Percentiles rank a stretch among this genome's conserved stretches.
Evolutionary conservation across 2,329 filamentous ascomycete species (phyloP).

Genomic region (Cladosporium sp.): DNA sequence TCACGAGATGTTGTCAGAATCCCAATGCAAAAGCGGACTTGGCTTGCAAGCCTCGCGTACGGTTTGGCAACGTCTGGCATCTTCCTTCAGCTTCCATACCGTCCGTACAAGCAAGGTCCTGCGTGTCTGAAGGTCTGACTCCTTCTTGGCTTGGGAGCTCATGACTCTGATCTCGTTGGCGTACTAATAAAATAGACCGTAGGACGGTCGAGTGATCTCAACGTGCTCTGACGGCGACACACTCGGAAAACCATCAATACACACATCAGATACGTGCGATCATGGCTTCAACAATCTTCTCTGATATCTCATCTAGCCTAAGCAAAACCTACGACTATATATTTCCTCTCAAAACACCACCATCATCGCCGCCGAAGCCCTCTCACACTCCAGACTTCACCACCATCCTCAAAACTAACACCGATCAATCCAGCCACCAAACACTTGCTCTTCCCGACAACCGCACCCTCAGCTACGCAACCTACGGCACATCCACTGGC

Average conservation of each 20-base stretch:
- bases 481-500: constrained; percentile 41
- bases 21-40: not conserved
- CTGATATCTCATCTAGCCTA: not conserved
- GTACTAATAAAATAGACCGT: not conserved
- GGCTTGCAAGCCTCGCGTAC: not conserved
- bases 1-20: too few species aligned
- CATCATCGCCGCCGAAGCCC: not conserved
- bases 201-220: not conserved
- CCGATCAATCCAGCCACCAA: not conserved
- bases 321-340: not conserved
- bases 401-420: not conserved
- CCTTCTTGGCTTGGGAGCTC: not conserved
- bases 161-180: not conserved
- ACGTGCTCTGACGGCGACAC: not conserved
- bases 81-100: not conserved
- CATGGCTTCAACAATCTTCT: not conserved
- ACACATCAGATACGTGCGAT: not conserved
- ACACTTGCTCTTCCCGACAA: constrained; percentile 30
- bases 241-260: not conserved
- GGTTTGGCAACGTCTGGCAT: not conserved
- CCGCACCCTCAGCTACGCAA: constrained; percentile 46
- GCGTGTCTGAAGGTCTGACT: not conserved
- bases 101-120: not conserved
- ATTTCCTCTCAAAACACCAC: not conserved
- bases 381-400: not conserved